Conservation (phyloP, 2,329 filamentous ascomycete species). For the Ophiosphaerella korrae region DNA sequence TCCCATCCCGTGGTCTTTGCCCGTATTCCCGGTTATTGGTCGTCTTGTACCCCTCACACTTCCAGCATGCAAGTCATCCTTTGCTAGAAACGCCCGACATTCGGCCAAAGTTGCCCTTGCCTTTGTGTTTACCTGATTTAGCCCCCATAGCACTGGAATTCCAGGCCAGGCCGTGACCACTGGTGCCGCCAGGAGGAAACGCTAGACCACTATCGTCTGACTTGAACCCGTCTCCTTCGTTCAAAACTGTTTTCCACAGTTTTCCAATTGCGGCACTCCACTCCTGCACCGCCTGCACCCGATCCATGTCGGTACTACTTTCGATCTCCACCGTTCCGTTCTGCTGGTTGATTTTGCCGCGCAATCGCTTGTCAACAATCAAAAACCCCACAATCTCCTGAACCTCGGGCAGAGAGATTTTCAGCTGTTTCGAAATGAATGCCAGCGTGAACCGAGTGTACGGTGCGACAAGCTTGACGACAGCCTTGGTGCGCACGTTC, state of each 20-base stretch:
- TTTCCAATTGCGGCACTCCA: constrained; percentile 73
- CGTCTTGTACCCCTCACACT: constrained; percentile 37
- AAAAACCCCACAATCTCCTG: constrained; percentile 95
- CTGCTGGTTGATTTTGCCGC: constrained; percentile 88
- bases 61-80: constrained; percentile 48
- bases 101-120: constrained; percentile 46
- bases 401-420: constrained; percentile 83
- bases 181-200: constrained; percentile 38
- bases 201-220: constrained; percentile 51
- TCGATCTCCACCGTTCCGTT: constrained; percentile 82
- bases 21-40: constrained; percentile 40
- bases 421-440: constrained; percentile 87
- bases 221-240: constrained; percentile 75
- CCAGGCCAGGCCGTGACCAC: constrained; percentile 34
- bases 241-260: constrained; percentile 74
- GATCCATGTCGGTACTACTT: constrained; percentile 73
- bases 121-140: constrained; percentile 42
- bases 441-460: constrained; percentile 89
- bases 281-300: constrained; percentile 72
- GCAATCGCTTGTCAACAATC: constrained; percentile 86
- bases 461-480: constrained; percentile 89
- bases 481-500: constrained; percentile 95
- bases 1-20: constrained; percentile 31
- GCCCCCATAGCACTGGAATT: constrained; percentile 34
- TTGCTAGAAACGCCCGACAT: constrained; percentile 43